Evolutionary conservation across 352 stramenopile species (phyloP).

Genomic region (Pythium aquatile): DNA sequence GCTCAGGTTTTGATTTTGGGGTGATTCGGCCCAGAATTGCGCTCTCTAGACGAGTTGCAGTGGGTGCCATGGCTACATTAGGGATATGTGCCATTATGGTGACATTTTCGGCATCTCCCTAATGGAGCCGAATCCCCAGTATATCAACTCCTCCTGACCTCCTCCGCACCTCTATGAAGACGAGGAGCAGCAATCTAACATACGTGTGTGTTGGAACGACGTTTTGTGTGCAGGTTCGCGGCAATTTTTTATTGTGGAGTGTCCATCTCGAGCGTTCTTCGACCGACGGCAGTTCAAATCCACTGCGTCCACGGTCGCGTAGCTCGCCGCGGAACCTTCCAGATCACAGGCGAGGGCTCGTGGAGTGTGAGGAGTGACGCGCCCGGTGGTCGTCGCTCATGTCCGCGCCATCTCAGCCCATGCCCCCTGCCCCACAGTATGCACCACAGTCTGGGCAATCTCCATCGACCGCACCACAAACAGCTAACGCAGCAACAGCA

Average conservation of each 20-base stretch:
- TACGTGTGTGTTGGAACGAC: neutral
- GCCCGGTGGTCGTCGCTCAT: constrained; percentile 33
- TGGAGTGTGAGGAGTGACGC: constrained; percentile 3
- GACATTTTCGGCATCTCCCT: constrained; percentile 4
- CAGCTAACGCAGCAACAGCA: constrained; percentile 13
- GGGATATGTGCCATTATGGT: constrained; percentile 13
- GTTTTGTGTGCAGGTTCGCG: constrained; percentile 2
- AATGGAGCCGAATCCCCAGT: neutral
- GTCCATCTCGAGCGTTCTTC: constrained; percentile 17
- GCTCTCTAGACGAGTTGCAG: constrained; percentile 14
- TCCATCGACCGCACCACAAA: constrained; percentile 35
- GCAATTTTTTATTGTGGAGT: constrained; percentile 7
- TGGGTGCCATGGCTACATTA: constrained; percentile 20
- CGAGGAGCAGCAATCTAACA: neutral
- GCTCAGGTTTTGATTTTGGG: constrained; percentile 17
- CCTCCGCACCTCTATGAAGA: neutral
- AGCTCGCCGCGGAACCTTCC: neutral
- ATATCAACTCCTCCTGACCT: neutral
- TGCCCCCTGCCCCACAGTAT: constrained; percentile 77
- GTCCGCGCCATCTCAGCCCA: constrained; percentile 65
- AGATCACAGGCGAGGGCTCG: neutral
- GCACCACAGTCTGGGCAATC: constrained; percentile 36
- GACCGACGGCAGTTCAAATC: neutral
- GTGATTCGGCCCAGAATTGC: constrained; percentile 24
- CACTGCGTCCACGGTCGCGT: neutral